Percentiles rank a stretch among this genome's conserved stretches.
These are phyloP conservation scores for Tuber brumale DNA, from an alignment of 495 filamentous ascomycete genomes.

Conservation along the genomic window DNA sequence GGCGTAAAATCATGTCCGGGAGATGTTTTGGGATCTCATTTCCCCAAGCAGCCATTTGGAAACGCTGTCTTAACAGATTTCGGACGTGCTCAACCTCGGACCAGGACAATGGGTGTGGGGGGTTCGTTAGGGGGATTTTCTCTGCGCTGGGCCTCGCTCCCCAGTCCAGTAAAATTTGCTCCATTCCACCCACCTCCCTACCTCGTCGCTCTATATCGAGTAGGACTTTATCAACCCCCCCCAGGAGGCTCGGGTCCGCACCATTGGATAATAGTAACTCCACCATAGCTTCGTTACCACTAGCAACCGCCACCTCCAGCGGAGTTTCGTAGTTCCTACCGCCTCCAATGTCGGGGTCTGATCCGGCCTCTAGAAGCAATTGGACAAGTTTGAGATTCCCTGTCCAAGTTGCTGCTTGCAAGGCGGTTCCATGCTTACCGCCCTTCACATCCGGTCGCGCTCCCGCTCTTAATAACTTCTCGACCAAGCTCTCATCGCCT, in stretches of 20 bases:
- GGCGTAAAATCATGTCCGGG: neutral
- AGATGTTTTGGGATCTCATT: neutral
- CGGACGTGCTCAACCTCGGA: neutral
- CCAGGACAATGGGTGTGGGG: neutral
- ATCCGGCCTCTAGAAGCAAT: conserved; percentile 12
- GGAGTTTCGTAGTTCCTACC: neutral
- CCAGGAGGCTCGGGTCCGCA: neutral
- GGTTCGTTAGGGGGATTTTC: conserved; percentile 5
- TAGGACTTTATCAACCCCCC: neutral
- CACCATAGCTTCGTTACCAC: conserved; percentile 8
- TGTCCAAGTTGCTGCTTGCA: conserved; percentile 13
- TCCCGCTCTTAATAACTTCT: conserved; percentile 1
- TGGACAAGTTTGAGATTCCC: conserved; percentile 1
- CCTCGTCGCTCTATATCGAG: neutral
- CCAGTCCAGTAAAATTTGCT: conserved; percentile 12
- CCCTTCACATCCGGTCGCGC: conserved; percentile 4
- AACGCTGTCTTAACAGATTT: conserved; percentile 1
- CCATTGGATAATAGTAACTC: conserved; percentile 11
- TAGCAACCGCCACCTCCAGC: conserved; percentile 3
- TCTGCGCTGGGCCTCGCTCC: conserved; percentile 8
- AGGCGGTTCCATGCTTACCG: conserved; percentile 7
- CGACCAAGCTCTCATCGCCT: conserved; percentile 3
- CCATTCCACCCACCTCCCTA: neutral
- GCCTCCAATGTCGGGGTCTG: conserved; percentile 12
- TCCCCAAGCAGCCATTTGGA: neutral